A percentile compares a stretch with the other conserved stretches of the same genome.
phyloP scores from a whole-genome alignment of 192 early-diverging fungal genomes.

The Coemansia sp. region DNA sequence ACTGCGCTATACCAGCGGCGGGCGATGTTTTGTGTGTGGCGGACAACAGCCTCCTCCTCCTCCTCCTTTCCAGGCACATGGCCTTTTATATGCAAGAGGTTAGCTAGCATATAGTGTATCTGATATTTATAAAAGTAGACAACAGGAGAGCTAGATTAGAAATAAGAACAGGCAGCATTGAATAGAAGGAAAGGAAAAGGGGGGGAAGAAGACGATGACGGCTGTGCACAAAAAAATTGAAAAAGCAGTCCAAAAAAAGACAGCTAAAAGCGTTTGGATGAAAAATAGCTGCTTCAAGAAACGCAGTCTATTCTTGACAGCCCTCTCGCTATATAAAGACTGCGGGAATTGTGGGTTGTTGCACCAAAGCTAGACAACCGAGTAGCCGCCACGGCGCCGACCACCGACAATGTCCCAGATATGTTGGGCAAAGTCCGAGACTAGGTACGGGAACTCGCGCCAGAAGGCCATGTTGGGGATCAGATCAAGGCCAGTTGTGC shows the following conservation, averaged over 20 bases:
- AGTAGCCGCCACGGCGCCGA: slow-evolving; percentile 50
- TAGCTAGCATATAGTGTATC: too few species aligned
- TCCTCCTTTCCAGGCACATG: not conserved
- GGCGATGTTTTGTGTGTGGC: not conserved
- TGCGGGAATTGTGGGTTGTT: too few species aligned
- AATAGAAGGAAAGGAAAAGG: too few species aligned
- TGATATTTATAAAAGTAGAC: not conserved
- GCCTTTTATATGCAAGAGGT: not conserved
- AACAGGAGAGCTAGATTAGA: too few species aligned
- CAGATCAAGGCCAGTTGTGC: slow-evolving; percentile 46
- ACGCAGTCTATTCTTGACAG: too few species aligned
- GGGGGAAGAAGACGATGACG: too few species aligned
- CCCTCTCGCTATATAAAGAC: too few species aligned
- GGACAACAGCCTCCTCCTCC: not conserved
- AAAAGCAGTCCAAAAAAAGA: too few species aligned
- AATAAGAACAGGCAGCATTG: too few species aligned
- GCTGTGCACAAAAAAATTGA: too few species aligned
- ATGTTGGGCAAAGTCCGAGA: slow-evolving; percentile 51
- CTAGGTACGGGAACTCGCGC: slow-evolving; percentile 53
- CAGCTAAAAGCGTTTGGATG: too few species aligned
- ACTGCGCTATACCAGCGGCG: not conserved
- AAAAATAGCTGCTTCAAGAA: too few species aligned
- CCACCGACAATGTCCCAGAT: slow-evolving; percentile 43
- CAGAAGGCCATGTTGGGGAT: slow-evolving; percentile 50
- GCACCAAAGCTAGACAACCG: slow-evolving; percentile 34